phyloP scores from a whole-genome alignment of 352 stramenopile genomes.

The Phytophthora foliorum region DNA sequence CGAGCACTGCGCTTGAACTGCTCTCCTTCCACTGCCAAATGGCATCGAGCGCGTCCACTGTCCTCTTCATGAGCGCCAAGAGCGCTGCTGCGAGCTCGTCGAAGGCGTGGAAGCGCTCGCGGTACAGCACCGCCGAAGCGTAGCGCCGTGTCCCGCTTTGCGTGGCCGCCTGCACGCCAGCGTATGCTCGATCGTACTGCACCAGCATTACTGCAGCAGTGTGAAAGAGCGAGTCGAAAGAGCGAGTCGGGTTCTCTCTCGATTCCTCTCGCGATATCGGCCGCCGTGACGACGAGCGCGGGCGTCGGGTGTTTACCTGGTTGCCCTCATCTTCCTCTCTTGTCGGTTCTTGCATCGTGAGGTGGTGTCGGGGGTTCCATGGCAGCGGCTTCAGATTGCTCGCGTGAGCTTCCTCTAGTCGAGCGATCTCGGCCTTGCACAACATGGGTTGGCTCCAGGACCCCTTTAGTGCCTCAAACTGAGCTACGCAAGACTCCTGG shows the following conservation, averaged over 20 bases:
- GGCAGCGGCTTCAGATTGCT: constrained; percentile 25
- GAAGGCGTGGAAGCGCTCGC: constrained; percentile 73
- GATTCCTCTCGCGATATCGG: not conserved
- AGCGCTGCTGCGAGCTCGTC: constrained; percentile 50
- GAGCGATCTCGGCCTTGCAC: constrained; percentile 44
- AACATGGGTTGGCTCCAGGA: constrained; percentile 48
- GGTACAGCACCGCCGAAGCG: constrained; percentile 51
- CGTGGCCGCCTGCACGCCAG: constrained; percentile 12
- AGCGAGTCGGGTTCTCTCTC: not conserved
- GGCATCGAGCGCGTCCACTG: constrained; percentile 46
- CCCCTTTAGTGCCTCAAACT: constrained; percentile 44
- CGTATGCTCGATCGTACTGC: constrained; percentile 51
- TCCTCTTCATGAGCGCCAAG: constrained; percentile 39
- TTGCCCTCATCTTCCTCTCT: not conserved
- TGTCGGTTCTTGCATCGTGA: constrained; percentile 9
- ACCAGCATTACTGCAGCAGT: constrained; percentile 33
- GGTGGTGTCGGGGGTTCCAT: constrained; percentile 26
- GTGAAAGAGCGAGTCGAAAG: constrained; percentile 50
- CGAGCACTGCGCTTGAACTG: not conserved
- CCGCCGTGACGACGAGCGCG: constrained; percentile 19
- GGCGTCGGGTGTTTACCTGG: not conserved
- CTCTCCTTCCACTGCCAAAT: constrained; percentile 52
- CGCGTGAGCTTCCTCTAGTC: constrained; percentile 48
- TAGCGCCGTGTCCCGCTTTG: constrained; percentile 46
- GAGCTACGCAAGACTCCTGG: constrained; percentile 21